Percentiles rank a stretch among this genome's conserved stretches.
Evolutionary conservation across 805 yeast species (phyloP).

Genomic region (Ogataea salicorniae): DNA sequence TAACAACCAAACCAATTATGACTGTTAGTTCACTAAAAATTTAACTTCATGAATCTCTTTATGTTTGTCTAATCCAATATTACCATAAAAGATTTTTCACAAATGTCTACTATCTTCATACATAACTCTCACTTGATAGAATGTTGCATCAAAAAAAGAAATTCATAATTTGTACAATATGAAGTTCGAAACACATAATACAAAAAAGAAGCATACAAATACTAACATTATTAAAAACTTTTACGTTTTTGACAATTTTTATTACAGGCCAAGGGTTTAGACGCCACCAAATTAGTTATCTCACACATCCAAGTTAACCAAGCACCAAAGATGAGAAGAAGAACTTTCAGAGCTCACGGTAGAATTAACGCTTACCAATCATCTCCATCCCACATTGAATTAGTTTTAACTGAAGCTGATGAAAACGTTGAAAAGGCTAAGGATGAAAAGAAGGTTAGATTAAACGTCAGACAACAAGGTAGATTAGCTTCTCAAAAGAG

Average conservation of each 20-base stretch:
- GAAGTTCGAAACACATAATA: neutral
- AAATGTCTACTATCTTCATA: no score
- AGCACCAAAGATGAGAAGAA: constrained; percentile 99
- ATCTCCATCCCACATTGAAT: constrained; percentile 98
- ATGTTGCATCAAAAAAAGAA: no score
- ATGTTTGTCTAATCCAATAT: no score
- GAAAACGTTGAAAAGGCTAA: constrained; percentile 90
- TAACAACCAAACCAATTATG: no score
- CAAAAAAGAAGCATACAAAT: neutral
- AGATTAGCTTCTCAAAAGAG: constrained; percentile 87
- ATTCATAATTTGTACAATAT: neutral
- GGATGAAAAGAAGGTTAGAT: constrained; percentile 50
- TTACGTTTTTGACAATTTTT: constrained; percentile 10
- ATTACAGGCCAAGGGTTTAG: constrained; percentile 85
- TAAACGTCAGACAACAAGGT: constrained; percentile 88
- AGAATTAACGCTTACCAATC: constrained; percentile 99
- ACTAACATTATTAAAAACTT: constrained; percentile 15
- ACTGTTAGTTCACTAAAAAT: no score
- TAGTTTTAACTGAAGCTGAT: constrained; percentile 90
- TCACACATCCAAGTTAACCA: constrained; percentile 99
- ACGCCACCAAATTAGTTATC: constrained; percentile 86
- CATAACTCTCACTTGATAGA: no score
- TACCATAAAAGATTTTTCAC: no score
- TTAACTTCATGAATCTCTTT: no score
- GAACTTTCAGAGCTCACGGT: constrained; percentile 99